These are phyloP conservation scores for Colletotrichum tamarilloi DNA, from an alignment of 2,329 filamentous ascomycete genomes.

Conservation along the genomic window DNA sequence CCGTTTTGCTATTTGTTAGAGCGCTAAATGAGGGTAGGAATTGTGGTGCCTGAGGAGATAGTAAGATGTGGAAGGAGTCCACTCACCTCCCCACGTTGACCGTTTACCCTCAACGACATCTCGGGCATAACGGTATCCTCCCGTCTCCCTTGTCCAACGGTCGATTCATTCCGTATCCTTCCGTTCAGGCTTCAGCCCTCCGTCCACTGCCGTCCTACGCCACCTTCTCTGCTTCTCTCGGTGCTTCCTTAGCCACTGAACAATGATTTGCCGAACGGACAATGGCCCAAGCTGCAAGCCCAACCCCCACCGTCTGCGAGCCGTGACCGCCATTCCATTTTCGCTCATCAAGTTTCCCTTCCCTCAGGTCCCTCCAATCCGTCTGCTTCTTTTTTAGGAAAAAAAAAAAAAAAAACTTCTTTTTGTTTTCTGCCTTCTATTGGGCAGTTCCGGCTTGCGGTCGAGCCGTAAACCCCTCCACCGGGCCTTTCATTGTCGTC, in stretches of 20 bases:
- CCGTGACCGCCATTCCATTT: constrained; percentile 31
- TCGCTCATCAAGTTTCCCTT: constrained; percentile 3
- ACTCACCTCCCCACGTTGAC: background rate
- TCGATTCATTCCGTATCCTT: constrained; percentile 53
- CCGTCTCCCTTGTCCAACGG: background rate
- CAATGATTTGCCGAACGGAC: constrained; percentile 23
- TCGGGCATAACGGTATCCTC: background rate
- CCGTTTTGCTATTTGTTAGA: background rate
- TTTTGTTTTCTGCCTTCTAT: constrained; percentile 7
- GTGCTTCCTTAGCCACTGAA: constrained; percentile 38
- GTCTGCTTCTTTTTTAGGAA: background rate
- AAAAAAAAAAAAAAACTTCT: background rate
- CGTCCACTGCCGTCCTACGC: constrained; percentile 56
- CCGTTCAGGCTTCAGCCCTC: constrained; percentile 50
- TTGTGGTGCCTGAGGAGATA: no score
- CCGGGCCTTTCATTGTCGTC: background rate
- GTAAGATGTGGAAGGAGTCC: background rate
- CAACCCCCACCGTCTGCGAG: constrained; percentile 32
- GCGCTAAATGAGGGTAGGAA: no score
- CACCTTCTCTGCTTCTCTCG: constrained; percentile 67
- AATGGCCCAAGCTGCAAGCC: constrained; percentile 19
- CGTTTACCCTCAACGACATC: background rate
- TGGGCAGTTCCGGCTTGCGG: constrained; percentile 23
- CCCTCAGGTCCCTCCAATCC: background rate
- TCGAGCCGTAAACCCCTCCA: constrained; percentile 9